Conservation (phyloP, 768 basidiomycete genomes). For the Pleurotus platypus region DNA sequence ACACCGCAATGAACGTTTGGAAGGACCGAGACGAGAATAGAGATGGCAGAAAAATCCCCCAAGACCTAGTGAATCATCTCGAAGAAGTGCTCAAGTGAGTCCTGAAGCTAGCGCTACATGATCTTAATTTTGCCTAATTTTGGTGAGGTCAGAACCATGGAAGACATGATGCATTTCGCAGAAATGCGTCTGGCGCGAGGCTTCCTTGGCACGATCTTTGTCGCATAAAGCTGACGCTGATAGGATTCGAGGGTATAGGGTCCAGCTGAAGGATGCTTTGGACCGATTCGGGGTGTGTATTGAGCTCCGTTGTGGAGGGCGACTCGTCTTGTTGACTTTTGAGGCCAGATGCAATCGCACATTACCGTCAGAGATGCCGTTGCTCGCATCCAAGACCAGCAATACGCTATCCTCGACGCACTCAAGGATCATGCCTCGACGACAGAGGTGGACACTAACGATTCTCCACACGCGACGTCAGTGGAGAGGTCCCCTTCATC, state of each 20-base stretch:
- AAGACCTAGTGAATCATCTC: conserved; percentile 12
- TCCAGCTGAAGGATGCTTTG: conserved; percentile 16
- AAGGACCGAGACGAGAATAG: conserved; percentile 9
- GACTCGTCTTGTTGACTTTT: background rate
- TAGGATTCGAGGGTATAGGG: conserved; percentile 17
- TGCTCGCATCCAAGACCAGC: conserved; percentile 11
- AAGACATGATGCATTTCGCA: conserved; percentile 15
- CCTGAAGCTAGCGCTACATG: background rate
- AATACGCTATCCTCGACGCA: conserved; percentile 6
- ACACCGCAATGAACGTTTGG: conserved; percentile 15
- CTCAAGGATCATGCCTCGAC: background rate
- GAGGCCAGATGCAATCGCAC: conserved; percentile 15
- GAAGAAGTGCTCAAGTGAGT: conserved; percentile 16
- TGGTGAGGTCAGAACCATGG: background rate
- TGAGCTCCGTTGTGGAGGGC: background rate
- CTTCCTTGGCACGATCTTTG: conserved; percentile 9
- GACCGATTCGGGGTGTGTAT: conserved; percentile 21
- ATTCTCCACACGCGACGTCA: background rate
- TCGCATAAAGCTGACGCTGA: conserved; percentile 10
- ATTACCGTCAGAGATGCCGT: conserved; percentile 20
- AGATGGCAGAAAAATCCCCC: conserved; percentile 11
- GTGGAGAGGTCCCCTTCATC: background rate
- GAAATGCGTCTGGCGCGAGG: conserved; percentile 6
- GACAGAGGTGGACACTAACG: background rate
- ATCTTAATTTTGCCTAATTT: background rate